Percentiles rank a stretch among this genome's conserved stretches.
Conservation (phyloP, 75 land plant species). For the Pseudotsuga menziesii region DNA sequence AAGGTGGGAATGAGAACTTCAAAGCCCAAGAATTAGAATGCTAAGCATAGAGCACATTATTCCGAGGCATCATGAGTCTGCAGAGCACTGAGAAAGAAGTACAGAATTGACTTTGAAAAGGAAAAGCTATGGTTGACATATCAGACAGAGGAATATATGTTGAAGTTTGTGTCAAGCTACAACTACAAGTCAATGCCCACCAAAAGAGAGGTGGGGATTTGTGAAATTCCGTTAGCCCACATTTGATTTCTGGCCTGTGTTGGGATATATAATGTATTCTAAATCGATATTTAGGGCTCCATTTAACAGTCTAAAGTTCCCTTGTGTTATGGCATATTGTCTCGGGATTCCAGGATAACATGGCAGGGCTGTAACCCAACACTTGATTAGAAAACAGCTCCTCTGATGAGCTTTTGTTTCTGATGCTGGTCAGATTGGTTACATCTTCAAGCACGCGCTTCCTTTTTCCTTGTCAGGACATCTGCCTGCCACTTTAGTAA, state of each 20-base stretch:
- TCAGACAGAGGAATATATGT: background rate
- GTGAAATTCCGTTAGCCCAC: background rate
- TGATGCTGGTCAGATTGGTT: too few species aligned
- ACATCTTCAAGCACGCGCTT: too few species aligned
- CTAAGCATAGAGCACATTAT: background rate
- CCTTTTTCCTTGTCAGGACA: too few species aligned
- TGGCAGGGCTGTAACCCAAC: too few species aligned
- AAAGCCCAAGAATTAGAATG: too few species aligned
- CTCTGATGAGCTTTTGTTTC: too few species aligned
- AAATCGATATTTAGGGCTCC: background rate
- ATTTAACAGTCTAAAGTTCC: background rate
- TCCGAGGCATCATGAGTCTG: background rate
- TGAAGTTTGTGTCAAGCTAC: background rate
- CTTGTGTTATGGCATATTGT: background rate
- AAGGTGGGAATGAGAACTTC: slow-evolving; percentile 1
- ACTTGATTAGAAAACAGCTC: too few species aligned
- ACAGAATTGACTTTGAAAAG: slow-evolving; percentile 13
- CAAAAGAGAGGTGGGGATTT: background rate
- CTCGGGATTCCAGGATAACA: too few species aligned
- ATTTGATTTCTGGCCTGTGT: background rate
- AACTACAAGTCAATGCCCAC: slow-evolving; percentile 4
- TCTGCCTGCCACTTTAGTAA: too few species aligned
- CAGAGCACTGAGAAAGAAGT: slow-evolving; percentile 7
- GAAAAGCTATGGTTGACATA: slow-evolving; percentile 5
- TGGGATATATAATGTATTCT: background rate